phyloP scores from a whole-genome alignment of 1,284 basidiomycete species.

The Lignosus rhinocerotis region DNA sequence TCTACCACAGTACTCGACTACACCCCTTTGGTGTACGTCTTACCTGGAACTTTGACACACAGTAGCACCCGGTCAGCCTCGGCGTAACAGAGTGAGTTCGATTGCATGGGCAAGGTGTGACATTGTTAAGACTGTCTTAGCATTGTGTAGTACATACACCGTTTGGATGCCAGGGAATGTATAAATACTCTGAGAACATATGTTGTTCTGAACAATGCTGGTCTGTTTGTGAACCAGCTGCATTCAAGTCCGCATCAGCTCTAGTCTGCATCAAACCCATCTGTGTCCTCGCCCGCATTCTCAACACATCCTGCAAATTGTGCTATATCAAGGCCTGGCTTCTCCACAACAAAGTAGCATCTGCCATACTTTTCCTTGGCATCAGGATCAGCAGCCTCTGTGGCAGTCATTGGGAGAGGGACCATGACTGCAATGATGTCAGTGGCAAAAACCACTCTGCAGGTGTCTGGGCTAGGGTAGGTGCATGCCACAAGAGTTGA shows the following conservation, averaged over 20 bases:
- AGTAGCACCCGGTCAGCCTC: no score
- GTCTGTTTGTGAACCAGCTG: no score
- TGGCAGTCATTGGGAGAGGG: neutral
- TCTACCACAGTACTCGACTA: no score
- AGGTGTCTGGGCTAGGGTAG: neutral
- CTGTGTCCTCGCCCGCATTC: neutral
- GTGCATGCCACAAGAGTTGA: constrained; percentile 4
- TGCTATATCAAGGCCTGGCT: constrained; percentile 6
- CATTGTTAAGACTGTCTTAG: no score
- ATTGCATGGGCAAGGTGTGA: no score
- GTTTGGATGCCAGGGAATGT: no score
- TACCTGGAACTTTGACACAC: no score
- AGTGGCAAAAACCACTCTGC: constrained; percentile 6
- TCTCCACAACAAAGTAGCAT: constrained; percentile 8
- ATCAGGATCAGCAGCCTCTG: neutral
- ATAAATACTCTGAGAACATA: no score
- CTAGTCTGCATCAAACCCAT: neutral
- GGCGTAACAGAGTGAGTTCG: no score
- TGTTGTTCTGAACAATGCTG: neutral
- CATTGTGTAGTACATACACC: no score
- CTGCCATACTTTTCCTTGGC: neutral
- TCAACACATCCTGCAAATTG: neutral
- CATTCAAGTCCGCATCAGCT: neutral
- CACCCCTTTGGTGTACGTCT: no score
- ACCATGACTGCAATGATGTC: constrained; percentile 14